These are phyloP conservation scores for Brassica rapa DNA, from an alignment of 345 rosid genomes.

Conservation along the genomic window DNA sequence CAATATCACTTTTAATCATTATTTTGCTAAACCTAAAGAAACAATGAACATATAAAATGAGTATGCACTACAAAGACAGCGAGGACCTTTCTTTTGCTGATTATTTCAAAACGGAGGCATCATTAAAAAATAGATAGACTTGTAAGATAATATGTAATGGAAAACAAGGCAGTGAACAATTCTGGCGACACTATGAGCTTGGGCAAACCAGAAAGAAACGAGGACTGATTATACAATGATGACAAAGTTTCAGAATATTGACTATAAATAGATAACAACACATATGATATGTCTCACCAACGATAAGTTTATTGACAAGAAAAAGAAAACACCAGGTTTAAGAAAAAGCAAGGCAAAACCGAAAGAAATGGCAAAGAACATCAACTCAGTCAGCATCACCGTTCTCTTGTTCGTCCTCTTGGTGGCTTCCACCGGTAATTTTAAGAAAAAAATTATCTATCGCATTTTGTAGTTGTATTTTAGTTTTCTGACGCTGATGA, in stretches of 20 bases:
- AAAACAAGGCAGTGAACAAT: neutral
- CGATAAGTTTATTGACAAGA: neutral
- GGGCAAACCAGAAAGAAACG: neutral
- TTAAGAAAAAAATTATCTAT: no score
- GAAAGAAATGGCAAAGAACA: neutral
- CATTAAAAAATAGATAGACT: neutral
- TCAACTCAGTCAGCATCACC: neutral
- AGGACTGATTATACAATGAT: neutral
- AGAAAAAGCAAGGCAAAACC: neutral
- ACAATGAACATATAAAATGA: no score
- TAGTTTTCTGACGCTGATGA: no score
- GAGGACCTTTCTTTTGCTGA: neutral
- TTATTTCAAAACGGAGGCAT: neutral
- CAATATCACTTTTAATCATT: no score
- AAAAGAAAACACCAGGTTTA: neutral
- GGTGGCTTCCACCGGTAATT: neutral
- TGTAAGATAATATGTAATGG: neutral
- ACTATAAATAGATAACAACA: neutral
- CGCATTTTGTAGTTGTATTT: no score
- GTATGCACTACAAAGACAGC: neutral
- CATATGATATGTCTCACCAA: neutral
- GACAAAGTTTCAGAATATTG: neutral
- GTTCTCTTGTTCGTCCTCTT: neutral
- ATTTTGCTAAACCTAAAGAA: no score
- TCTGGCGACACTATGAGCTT: neutral